Evolutionary conservation across 2,329 filamentous ascomycete genomes (phyloP), one percentile per base, ranked within the genome.

Genomic region (Leptographium lundbergii): DNA sequence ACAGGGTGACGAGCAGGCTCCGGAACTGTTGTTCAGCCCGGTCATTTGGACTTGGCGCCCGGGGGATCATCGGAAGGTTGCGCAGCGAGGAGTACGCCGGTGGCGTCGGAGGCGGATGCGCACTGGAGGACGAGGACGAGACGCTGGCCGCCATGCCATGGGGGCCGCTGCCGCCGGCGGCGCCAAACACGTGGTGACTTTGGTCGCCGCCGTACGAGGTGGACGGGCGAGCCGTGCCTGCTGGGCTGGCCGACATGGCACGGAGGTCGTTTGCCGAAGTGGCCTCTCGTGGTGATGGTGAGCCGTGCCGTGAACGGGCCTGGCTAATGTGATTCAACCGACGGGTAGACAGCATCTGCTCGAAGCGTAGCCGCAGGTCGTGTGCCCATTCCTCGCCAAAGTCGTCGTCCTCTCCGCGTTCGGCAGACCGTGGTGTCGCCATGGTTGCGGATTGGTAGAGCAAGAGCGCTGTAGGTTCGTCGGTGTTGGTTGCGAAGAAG

Each of bases 301-400:
- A 86, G 56, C 77, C 75, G 47, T 77, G 79, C 36, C 78, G 76
- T 39, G 82, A 79, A 62, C 80, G 77, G 39, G 85, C 83, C 65
- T 84, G 81, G 66, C 87, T 84, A 56, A 96, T 79, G 63, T 91
- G 88, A 70, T 89, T 91, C 77, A 96, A 84, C 71, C 91, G 84
- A 76, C 89, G 91, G 60, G 88, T 90, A 70, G 89, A 87, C 68
- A 97, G 79, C 61, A 95, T 77, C 64, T 91, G 87, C 70, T 95
- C 89, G 71, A 96, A 96, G 68, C 90, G 87, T 67, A 87, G 76
- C 57, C 88, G 86, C 67, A 97, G 76, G 61, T 91, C 88, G 67
- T 83, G 80, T 29, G 91, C 89, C 84, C 86, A 89, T 67, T 81
- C 80, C 68, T 91, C 87, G 68, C 86, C 86, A 66, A 82, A 81